phyloP scores from a whole-genome alignment of 768 basidiomycete genomes.

The Holtermannia corniformis region DNA sequence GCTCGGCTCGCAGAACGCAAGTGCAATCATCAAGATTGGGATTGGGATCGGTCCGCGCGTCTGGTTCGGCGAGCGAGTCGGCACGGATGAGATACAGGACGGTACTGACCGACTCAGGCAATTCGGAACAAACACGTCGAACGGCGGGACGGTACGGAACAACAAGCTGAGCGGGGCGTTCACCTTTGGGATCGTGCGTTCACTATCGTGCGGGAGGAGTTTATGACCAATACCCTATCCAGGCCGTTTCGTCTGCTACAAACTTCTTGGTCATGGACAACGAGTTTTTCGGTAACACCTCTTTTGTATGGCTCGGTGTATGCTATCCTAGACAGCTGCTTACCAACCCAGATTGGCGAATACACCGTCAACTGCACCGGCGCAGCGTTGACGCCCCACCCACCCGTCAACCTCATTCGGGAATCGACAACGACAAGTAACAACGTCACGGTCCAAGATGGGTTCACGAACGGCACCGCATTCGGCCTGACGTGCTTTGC shows the following conservation, averaged over 20 bases:
- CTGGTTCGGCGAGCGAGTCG: slow-evolving; percentile 24
- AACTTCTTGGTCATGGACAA: slow-evolving; percentile 26
- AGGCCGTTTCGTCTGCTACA: slow-evolving; percentile 19
- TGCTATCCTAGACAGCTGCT: background rate
- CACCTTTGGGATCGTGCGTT: slow-evolving; percentile 28
- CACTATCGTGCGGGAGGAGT: background rate
- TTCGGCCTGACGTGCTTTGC: slow-evolving; percentile 27
- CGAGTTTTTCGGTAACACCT: slow-evolving; percentile 23
- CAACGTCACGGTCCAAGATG: slow-evolving; percentile 19
- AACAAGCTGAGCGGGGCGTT: slow-evolving; percentile 33
- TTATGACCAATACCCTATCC: background rate
- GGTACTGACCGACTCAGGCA: slow-evolving; percentile 5
- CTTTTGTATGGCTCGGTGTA: slow-evolving; percentile 17
- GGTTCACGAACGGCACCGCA: slow-evolving; percentile 20
- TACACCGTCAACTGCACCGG: slow-evolving; percentile 30
- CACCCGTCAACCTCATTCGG: slow-evolving; percentile 14
- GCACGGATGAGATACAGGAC: background rate
- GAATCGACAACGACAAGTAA: slow-evolving; percentile 9
- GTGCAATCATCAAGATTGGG: slow-evolving; percentile 35
- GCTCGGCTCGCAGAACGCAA: slow-evolving; percentile 18
- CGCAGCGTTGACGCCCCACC: slow-evolving; percentile 15
- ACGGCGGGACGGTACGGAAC: slow-evolving; percentile 18
- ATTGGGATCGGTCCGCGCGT: slow-evolving; percentile 28
- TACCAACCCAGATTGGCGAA: slow-evolving; percentile 14
- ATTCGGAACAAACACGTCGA: slow-evolving; percentile 28